Evolutionary conservation across 164 flowering plant genomes (phyloP), one percentile per base, ranked within the genome.

Genomic region (Malania oleifera): DNA sequence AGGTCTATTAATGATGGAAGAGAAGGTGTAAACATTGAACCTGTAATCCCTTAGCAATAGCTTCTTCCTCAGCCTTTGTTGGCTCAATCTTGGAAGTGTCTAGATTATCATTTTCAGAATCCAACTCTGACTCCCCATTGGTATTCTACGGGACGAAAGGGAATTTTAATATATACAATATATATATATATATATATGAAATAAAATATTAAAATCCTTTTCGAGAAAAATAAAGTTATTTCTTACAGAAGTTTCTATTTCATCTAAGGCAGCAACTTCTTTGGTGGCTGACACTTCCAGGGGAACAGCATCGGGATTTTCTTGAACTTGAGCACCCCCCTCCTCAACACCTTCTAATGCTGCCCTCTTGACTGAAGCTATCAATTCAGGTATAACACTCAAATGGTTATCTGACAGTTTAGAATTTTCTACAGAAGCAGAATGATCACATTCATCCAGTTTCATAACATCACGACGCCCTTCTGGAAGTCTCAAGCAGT

Each of bases 21-120:
- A 34, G 23, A 40, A 34, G 24, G 2, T 25, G 38, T 15, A 40
- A 28, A 17, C 8, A 40, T n/a, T 3, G 18, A 59, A 95, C 99
- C 96, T 95, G 99, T 59, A 95, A 73, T 68, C 99, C 99, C 66
- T 79, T 71, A 31, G 77, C 74, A 66, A 95, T 64, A 50, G 99
- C 99, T 77, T 95, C 99, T 50, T 64, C 97, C 77, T 95, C 99
- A 20, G 99, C 99, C 64, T 81, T 85, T 51, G 99, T 88, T 22
- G 79, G 88, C 81, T 95, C 99, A 60, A 95, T 95, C 67, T 68
- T 85, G 40, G 83, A 73, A 45, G n/a, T 50, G 19, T 64, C 62
- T 37, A 55, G 24, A 69, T 73, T 73, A 26, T 89, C 95, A 73
- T 55, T 74, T 46, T 82, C 91, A 54, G 82, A 81, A 50, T 77